Evolutionary conservation across 257 asterid genomes (phyloP), one percentile per base, ranked within the genome.

Genomic region (Solanum medicagineum): DNA sequence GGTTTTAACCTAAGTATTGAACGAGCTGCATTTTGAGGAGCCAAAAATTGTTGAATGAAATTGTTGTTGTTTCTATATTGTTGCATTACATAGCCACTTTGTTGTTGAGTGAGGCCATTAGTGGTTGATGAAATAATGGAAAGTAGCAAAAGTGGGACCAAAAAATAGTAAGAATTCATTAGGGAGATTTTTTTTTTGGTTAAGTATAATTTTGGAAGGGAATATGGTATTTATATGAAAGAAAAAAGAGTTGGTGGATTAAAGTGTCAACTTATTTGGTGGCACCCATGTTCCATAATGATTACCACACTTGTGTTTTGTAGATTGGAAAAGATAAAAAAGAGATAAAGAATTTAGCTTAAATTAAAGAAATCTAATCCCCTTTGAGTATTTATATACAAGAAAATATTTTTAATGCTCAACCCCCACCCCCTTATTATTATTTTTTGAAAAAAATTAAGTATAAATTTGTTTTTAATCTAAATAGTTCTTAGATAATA

Each of bases 201-300:
- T 19, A 10, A 70, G 79, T 70, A 69, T 24, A 36, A 36, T 19
- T 69, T 69, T 36, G 79, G 53, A n/a, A 24, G 51, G 22, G 47
- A 26, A 26, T 65, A 65, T 65, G 0, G 59, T 45, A 26, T 19
- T 55, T 70, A 87, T 83, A 85, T 85, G 42, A 80, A 87, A 49
- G 29, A 69, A 17, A 45, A 68, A 26, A 57, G 83, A 75, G 92
- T 86, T 62, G 90, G 74, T 90, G 88, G 88, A 85, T 85, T 68
- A 26, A 81, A 54, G 86, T 84, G 87, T 84, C 86, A 85, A 77
- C 84, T 29, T 70, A 65, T 60, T 60, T 68, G 92, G 91, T 87
- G 90, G 91, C 91, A 89, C 86, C 89, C 93, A 89, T 86, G 91
- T 90, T 87, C 90, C 82, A 81, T 84, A 87, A 89, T 87, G 90